Percentiles rank a stretch among this genome's conserved stretches.
Conservation (phyloP, 306 rosid genomes). For the cucumber (Cucumis sativus) region DNA sequence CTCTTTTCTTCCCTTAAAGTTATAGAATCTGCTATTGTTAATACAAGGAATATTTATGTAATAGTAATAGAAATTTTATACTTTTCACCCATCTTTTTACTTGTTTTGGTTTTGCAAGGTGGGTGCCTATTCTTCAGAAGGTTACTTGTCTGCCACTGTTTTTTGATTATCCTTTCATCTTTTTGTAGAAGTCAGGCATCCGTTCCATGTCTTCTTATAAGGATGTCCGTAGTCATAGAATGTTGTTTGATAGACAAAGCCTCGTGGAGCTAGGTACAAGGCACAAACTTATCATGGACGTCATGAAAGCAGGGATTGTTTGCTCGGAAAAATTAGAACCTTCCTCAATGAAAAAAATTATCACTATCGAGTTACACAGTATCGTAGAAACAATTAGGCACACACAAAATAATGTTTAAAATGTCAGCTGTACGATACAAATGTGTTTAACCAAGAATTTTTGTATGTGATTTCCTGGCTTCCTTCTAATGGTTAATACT, state of each 20-base stretch:
- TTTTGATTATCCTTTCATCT: not conserved
- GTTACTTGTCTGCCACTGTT: not conserved
- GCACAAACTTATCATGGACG: not conserved
- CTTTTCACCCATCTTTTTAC: not conserved
- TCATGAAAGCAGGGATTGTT: not conserved
- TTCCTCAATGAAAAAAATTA: not conserved
- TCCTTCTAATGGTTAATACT: not conserved
- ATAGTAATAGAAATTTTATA: not conserved
- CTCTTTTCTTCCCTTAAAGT: not conserved
- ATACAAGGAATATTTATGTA: not conserved
- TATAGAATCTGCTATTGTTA: not conserved
- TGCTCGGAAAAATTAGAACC: not conserved
- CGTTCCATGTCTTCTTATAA: not conserved
- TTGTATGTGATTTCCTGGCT: not conserved
- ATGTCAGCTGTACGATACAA: not conserved
- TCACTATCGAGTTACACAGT: not conserved
- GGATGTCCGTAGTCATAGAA: not conserved
- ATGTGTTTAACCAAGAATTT: not conserved
- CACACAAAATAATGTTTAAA: not conserved
- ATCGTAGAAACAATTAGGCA: not conserved
- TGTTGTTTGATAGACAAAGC: not conserved
- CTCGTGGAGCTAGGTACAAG: not conserved
- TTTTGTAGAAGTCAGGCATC: not conserved
- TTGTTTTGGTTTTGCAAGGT: not conserved
- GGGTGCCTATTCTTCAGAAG: not conserved